Conservation (phyloP, 1,139 yeast genomes). For the Blastobotrys elegans region DNA sequence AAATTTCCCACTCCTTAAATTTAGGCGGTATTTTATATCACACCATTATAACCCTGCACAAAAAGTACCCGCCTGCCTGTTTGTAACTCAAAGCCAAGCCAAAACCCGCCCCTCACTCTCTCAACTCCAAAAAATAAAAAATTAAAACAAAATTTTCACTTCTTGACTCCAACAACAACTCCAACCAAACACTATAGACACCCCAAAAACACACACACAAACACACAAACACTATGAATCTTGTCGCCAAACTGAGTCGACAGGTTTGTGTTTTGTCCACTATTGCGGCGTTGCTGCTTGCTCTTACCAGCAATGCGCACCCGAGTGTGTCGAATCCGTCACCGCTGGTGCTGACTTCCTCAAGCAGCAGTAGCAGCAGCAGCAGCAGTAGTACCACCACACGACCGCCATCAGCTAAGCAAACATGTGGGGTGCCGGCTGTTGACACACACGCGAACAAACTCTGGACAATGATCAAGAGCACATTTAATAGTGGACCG, state of each 20-base stretch:
- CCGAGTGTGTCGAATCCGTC: no score
- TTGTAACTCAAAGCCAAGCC: no score
- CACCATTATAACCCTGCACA: no score
- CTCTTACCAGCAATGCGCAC: background rate
- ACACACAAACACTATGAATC: background rate
- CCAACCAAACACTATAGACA: no score
- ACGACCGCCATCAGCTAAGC: no score
- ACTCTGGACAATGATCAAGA: background rate
- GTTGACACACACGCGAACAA: background rate
- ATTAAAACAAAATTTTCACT: background rate
- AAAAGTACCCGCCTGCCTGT: no score
- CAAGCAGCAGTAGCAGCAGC: background rate
- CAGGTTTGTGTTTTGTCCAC: background rate
- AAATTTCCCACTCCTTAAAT: background rate
- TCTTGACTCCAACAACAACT: background rate
- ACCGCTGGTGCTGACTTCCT: background rate
- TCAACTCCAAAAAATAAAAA: no score
- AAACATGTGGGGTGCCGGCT: no score
- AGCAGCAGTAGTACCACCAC: no score
- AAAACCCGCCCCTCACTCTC: no score
- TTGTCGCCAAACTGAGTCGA: background rate
- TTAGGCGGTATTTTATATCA: no score
- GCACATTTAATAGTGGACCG: background rate
- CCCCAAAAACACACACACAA: no score
- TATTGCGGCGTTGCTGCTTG: background rate